Conservation (phyloP, 257 asterid species). For the Solanum habrochaites region DNA sequence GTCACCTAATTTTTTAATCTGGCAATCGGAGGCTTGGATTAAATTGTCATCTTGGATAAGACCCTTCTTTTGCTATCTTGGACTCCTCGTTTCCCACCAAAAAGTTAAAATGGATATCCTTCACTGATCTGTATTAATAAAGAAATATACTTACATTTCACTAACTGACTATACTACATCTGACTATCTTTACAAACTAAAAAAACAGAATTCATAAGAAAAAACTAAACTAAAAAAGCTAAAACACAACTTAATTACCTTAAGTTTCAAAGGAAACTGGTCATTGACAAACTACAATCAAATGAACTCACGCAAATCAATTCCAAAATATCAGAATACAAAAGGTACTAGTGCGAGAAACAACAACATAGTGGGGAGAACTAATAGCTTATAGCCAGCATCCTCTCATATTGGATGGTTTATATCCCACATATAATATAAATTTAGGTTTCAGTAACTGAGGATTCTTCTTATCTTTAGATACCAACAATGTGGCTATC, state of each 20-base stretch:
- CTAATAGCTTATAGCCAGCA: conserved; percentile 13
- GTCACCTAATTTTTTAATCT: neutral
- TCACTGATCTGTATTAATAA: neutral
- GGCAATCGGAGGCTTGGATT: no score
- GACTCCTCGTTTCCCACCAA: neutral
- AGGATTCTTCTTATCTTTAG: no score
- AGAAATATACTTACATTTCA: neutral
- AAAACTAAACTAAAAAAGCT: neutral
- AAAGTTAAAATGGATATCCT: neutral
- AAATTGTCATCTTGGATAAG: neutral
- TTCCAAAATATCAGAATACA: neutral
- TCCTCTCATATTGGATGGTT: conserved; percentile 49
- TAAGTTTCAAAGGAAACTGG: neutral
- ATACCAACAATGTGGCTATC: no score
- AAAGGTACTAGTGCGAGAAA: neutral
- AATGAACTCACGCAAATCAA: neutral
- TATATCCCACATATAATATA: no score
- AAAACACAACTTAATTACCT: neutral
- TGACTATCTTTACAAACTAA: neutral
- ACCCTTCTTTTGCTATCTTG: neutral
- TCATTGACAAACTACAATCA: neutral
- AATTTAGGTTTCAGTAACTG: no score
- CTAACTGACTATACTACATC: neutral
- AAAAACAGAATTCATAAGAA: neutral
- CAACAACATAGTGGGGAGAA: neutral